Percentiles rank a stretch among this genome's conserved stretches.
Evolutionary conservation across 768 basidiomycete species (phyloP).

Genomic region (Xerocomus potaroensis): DNA sequence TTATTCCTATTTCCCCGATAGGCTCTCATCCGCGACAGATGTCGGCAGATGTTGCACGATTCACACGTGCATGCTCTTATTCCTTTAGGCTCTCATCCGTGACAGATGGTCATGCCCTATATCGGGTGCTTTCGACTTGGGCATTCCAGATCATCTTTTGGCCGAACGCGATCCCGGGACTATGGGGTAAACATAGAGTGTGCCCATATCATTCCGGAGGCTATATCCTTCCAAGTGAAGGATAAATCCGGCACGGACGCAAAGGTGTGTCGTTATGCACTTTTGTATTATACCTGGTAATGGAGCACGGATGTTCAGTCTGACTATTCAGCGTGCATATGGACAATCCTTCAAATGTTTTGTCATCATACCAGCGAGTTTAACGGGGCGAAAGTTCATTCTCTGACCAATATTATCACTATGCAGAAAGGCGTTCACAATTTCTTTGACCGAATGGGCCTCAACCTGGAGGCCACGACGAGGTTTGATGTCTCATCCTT

Average conservation of each 20-base stretch:
- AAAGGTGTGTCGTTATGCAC: not conserved
- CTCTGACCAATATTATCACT: too few species aligned
- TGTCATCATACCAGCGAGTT: not conserved
- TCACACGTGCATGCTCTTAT: too few species aligned
- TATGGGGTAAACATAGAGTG: not conserved
- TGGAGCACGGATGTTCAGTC: not conserved
- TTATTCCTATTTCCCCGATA: constrained; percentile 4
- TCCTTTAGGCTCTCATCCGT: too few species aligned
- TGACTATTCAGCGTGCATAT: constrained; percentile 1
- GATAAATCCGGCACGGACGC: not conserved
- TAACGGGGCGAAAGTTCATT: too few species aligned
- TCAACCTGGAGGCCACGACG: constrained; percentile 8
- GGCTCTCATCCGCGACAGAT: constrained; percentile 37
- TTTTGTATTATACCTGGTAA: too few species aligned
- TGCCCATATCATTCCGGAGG: constrained; percentile 6
- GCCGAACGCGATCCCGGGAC: not conserved
- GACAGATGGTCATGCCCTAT: constrained; percentile 34
- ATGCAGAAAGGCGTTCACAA: too few species aligned
- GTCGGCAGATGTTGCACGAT: too few species aligned
- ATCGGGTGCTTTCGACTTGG: constrained; percentile 24
- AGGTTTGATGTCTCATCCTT: not conserved
- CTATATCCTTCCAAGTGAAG: constrained; percentile 3
- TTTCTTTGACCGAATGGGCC: too few species aligned
- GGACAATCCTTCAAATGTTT: constrained; percentile 6
- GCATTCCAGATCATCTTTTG: not conserved